Percentiles rank a stretch among this genome's conserved stretches.
phyloP scores from a whole-genome alignment of 2,329 filamentous ascomycete genomes.

The Myrmaecium sp. region DNA sequence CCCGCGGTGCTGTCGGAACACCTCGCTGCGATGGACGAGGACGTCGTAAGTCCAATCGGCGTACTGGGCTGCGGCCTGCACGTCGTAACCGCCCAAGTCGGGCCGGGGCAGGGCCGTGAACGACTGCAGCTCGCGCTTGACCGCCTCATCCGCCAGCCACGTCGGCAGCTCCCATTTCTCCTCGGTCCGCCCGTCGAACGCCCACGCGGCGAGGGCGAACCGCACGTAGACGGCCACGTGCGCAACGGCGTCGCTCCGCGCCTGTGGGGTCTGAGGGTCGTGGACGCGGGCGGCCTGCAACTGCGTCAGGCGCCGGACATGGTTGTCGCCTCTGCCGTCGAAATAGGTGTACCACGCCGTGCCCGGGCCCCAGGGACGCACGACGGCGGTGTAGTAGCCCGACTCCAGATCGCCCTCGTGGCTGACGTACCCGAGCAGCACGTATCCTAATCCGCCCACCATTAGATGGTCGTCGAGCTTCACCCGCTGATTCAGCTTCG shows the following conservation, averaged over 20 bases:
- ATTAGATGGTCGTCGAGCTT: conserved; percentile 36
- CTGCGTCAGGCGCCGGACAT: conserved; percentile 38
- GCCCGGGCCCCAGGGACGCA: conserved; percentile 39
- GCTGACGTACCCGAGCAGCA: conserved; percentile 42
- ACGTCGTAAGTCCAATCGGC: too few species aligned
- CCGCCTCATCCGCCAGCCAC: conserved; percentile 16
- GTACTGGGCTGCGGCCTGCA: too few species aligned
- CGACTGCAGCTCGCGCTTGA: conserved; percentile 9
- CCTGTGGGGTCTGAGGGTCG: conserved; percentile 25
- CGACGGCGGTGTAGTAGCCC: conserved; percentile 40
- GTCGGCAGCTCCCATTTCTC: conserved; percentile 29
- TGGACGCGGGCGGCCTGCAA: conserved; percentile 36
- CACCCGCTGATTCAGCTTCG: conserved; percentile 39
- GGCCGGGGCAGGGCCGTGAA: conserved; percentile 6
- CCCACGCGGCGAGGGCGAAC: conserved; percentile 24
- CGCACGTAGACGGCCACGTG: conserved; percentile 41
- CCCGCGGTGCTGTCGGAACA: conserved; percentile 18
- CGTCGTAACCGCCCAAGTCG: conserved; percentile 11
- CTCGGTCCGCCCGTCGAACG: conserved; percentile 24
- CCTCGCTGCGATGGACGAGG: too few species aligned
- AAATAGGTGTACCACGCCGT: conserved; percentile 43
- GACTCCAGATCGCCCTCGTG: conserved; percentile 42
- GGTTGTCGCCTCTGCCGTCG: conserved; percentile 34
- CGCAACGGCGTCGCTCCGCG: conserved; percentile 31
- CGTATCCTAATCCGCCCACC: conserved; percentile 32